Conservation (phyloP, 768 basidiomycete species). For the Amanita thiersii region DNA sequence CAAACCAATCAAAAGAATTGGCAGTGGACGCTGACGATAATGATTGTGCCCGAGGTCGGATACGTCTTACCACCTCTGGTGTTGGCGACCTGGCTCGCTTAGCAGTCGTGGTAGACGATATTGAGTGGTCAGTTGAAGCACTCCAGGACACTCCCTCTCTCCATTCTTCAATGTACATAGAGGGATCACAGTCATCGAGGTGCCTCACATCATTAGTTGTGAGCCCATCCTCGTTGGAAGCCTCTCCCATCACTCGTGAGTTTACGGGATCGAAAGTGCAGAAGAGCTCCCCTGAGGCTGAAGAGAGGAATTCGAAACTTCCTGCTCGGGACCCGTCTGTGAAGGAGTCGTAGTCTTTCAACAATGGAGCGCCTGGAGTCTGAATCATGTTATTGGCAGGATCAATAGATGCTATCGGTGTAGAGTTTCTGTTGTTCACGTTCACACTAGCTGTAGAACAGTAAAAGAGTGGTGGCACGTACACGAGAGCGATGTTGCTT, state of each 20-base stretch:
- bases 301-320: slow-evolving; percentile 40
- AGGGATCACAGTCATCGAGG: slow-evolving; percentile 12
- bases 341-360: slow-evolving; percentile 53
- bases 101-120: slow-evolving; percentile 14
- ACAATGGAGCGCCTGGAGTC: slow-evolving; percentile 35
- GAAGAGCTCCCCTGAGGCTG: slow-evolving; percentile 15
- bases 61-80: slow-evolving; percentile 16
- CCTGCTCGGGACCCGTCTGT: slow-evolving; percentile 49
- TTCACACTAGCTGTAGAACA: slow-evolving; percentile 8
- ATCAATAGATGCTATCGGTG: slow-evolving; percentile 13
- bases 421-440: slow-evolving; percentile 10
- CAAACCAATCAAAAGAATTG: slow-evolving; percentile 9
- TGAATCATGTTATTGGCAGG: slow-evolving; percentile 18
- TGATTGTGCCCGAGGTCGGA: slow-evolving; percentile 11
- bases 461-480: background rate
- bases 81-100: slow-evolving; percentile 33
- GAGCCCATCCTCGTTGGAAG: slow-evolving; percentile 4
- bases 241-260: slow-evolving; percentile 4
- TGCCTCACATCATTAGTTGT: slow-evolving; percentile 7
- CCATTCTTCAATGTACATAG: slow-evolving; percentile 33
- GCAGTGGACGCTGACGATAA: slow-evolving; percentile 8
- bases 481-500: slow-evolving; percentile 1
- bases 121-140: slow-evolving; percentile 10
- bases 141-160: slow-evolving; percentile 28
- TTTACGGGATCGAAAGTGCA: background rate